Percentiles rank a stretch among this genome's conserved stretches.
phyloP scores from a whole-genome alignment of 495 filamentous ascomycete species.

The Elaphomyces granulatus region DNA sequence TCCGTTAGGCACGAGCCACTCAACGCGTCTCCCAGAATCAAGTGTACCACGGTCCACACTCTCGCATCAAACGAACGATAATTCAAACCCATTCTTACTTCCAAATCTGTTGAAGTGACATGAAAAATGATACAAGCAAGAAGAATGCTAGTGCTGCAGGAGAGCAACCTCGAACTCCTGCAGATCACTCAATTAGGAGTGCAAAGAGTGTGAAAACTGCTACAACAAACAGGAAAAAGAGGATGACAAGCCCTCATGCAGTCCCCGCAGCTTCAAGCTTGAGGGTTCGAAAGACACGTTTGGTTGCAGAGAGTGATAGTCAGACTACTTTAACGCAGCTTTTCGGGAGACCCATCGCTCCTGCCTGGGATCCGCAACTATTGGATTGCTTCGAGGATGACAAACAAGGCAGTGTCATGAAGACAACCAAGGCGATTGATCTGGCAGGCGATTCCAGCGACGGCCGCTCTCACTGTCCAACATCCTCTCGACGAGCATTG shows the following conservation, averaged over 20 bases:
- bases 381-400: conserved; percentile 18
- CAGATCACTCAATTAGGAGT: neutral
- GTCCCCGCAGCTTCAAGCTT: conserved; percentile 11
- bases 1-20: too few species aligned
- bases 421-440: conserved; percentile 11
- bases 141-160: neutral
- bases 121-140: too few species aligned
- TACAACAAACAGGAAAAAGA: conserved; percentile 9
- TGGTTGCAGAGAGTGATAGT: conserved; percentile 9
- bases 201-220: neutral
- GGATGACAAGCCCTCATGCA: conserved; percentile 13
- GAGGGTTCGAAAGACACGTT: conserved; percentile 12
- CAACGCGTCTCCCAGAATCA: too few species aligned
- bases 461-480: conserved; percentile 14
- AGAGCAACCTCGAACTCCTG: neutral
- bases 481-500: conserved; percentile 7
- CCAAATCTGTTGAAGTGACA: too few species aligned
- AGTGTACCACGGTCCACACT: too few species aligned
- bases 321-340: conserved; percentile 34
- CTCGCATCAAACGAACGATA: too few species aligned
- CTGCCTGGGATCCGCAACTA: neutral
- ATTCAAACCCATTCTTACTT: too few species aligned
- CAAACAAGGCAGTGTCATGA: conserved; percentile 20
- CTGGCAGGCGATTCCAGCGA: conserved; percentile 17
- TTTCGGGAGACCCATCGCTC: conserved; percentile 13